Base-by-base conservation (phyloP, 148 eudicot species). In the Rhododendron ovatum region DNA sequence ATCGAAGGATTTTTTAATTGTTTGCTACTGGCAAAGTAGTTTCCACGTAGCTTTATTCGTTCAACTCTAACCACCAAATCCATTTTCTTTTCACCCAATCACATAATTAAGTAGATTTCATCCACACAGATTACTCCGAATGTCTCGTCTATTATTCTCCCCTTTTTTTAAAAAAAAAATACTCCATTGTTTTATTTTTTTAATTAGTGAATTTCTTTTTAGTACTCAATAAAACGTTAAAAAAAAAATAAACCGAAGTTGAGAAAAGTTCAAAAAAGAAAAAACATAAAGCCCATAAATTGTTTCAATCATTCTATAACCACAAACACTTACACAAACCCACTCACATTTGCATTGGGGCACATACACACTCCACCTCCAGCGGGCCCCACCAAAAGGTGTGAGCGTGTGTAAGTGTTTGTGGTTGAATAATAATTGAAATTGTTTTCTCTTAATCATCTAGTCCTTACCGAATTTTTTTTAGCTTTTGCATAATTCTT, bases 11-110 rank as follows among this genome's bases (percentile, higher is more conserved):
- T 71, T 13, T 71, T 28, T 71, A 20, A 71, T 13, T 71, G 7
- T 71, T 71, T 71, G 20, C 14, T 30, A 71, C 20, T 71, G 39
- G 20, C 11, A 11, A n/a, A n/a, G 71, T 24, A 7, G 71, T 9
- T 57, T 7, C 71, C 69, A 3, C 30, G 4, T 17, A 53, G 45
- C 75, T 82, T 75, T 78, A 65, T 63, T 83, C 4, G 87, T 48
- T 82, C 85, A 82, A 85, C 87, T 78, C 22, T 45, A 30, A 77
- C 61, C 85, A 85, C 85, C 89, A 75, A 69, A 82, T 48, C 82
- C 18, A 81, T 81, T 73, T 73, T 63, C 78, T 61, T n/a, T 28
- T 22, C 61, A 39, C 48, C 50, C 81, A 39, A 6, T 43, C 76
- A 71, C 76, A 71, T 71, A 28, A 7, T 35, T 35, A 35, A 35